Evolutionary conservation across 2,329 filamentous ascomycete genomes (phyloP), one percentile per base, ranked within the genome.

Genomic region (Colletotrichum filicis): DNA sequence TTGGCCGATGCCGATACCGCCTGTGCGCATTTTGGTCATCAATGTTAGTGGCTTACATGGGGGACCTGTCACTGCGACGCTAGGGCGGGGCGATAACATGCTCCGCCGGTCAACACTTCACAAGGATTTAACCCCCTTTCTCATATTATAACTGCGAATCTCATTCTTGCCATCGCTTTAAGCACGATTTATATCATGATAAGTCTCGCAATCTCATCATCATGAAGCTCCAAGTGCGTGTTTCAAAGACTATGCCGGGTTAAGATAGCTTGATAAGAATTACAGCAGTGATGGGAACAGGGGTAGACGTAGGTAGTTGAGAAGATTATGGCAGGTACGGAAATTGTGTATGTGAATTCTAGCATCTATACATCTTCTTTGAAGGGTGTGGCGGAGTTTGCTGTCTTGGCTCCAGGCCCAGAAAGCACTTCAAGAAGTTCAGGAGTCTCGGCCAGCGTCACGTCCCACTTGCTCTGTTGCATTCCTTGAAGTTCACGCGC

Each of bases 391-490:
- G 14, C 63, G 2, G 66, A 3, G 4, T 58, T 30, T 6, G 26
- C 59, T 8, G 57, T 19, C 56, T 61, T 68, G 1, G 14, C 61
- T 12, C 57, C 61, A 3, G 60, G n/a, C 0, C 37, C 57, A 12
- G 65, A 56, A 49, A 30, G n/a, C 32, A 37, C 30, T 16, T 52
- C 60, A 4, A 74, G 37, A 8, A 66, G 28, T 11, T 69, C 61
- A 1, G 65, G 28, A n/a, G 71, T 71, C 28, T 75, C 71, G 5
- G 69, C 63, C 49, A 76, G 57, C 11, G 76, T 75, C 7, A 79
- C 76, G 30, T 84, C 80, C 82, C 82, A 83, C 1, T 78, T 78
- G 6, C 78, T 75, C 4, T 77, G 64, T 32, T 80, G 80, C 57
- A 77, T 73, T 26, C 68, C 63, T 71, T 81, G 80, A 14, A 82